These are phyloP conservation scores for Kuraishia piskuri DNA, from an alignment of 805 yeast genomes.

Conservation along the genomic window DNA sequence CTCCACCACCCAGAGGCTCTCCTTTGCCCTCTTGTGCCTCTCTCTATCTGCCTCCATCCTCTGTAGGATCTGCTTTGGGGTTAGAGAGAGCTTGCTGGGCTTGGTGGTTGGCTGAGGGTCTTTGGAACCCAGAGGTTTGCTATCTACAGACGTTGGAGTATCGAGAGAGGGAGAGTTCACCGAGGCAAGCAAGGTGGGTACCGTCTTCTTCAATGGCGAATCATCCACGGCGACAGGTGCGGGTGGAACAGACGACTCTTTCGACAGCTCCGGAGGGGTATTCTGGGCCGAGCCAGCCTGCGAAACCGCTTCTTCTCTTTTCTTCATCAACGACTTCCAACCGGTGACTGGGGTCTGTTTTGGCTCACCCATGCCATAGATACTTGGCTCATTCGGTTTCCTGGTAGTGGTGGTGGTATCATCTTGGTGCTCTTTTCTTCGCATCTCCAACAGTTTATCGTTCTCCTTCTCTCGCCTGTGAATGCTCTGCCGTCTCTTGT, in stretches of 20 bases:
- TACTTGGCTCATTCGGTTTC: too few relatives aligned
- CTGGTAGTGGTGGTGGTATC: not conserved
- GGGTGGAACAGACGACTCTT: not conserved
- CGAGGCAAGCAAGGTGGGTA: not conserved
- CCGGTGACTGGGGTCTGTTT: not conserved
- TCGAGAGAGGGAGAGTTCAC: not conserved
- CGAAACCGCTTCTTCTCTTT: not conserved
- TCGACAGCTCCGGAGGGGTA: not conserved
- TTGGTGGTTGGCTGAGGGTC: not conserved
- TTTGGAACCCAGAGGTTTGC: not conserved
- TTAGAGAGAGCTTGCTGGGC: constrained; percentile 3
- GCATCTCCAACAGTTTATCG: not conserved
- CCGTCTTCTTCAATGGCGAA: not conserved
- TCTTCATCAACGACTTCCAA: not conserved
- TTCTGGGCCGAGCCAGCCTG: not conserved
- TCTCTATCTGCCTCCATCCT: constrained; percentile 94
- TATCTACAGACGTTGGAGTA: not conserved
- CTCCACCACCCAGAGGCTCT: constrained; percentile 65
- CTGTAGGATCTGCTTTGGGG: constrained; percentile 46
- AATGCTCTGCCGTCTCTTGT: not conserved
- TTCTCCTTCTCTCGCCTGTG: not conserved
- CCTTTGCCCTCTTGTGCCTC: constrained; percentile 78
- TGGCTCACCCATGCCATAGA: not conserved
- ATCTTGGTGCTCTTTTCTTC: not conserved
- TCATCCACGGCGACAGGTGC: not conserved